Percentiles rank a stretch among this genome's conserved stretches.
phyloP scores from a whole-genome alignment of 441 rosid species.

The Pelargonium fulgidum region DNA sequence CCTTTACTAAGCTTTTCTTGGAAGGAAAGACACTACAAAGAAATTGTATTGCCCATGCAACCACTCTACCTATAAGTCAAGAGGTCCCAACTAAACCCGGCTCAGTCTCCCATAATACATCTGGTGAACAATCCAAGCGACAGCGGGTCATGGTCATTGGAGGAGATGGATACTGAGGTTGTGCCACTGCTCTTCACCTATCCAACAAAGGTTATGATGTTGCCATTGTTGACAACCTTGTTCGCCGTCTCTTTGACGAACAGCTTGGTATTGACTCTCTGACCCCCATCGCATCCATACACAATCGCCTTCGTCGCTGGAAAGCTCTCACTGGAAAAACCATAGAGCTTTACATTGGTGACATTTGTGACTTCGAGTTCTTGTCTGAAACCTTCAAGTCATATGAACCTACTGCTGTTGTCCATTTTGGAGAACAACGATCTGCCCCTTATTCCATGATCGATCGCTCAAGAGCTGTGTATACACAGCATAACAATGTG shows the following conservation, averaged over 20 bases:
- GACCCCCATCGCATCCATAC: constrained; percentile 82
- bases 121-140: constrained; percentile 37
- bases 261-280: constrained; percentile 83
- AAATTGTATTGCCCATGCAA: constrained; percentile 35
- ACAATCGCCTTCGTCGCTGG: constrained; percentile 72
- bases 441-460: constrained; percentile 98
- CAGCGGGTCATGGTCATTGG: constrained; percentile 85
- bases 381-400: constrained; percentile 66
- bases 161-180: constrained; percentile 94
- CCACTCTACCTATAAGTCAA: constrained; percentile 40
- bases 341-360: constrained; percentile 71
- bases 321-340: constrained; percentile 70
- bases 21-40: constrained; percentile 29
- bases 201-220: constrained; percentile 78
- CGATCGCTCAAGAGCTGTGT: constrained; percentile 80
- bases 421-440: constrained; percentile 89
- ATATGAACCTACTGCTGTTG: constrained; percentile 81
- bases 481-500: constrained; percentile 83
- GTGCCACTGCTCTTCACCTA: constrained; percentile 93
- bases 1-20: constrained; percentile 29
- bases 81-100: constrained; percentile 43
- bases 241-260: constrained; percentile 82
- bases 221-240: constrained; percentile 70
- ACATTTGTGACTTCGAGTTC: constrained; percentile 89
- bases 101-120: constrained; percentile 25